phyloP scores from a whole-genome alignment of 768 basidiomycete genomes.

The Sutorius australiensis region DNA sequence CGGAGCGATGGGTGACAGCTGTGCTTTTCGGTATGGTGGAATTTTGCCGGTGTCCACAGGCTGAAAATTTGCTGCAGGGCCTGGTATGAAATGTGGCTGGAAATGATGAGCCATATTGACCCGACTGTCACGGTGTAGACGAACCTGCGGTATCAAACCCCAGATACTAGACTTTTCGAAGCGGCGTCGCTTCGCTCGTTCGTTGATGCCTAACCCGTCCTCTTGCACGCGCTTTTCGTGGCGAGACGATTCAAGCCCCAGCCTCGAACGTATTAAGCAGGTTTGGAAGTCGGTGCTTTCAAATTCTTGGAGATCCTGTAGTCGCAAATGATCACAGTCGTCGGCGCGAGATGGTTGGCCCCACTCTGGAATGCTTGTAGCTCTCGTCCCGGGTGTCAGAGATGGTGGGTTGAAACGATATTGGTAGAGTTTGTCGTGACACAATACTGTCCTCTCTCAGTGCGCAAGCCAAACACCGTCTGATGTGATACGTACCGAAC shows the following conservation, averaged over 20 bases:
- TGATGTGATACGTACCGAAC: slow-evolving; percentile 22
- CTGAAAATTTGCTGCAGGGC: slow-evolving; percentile 12
- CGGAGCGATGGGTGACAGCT: slow-evolving; percentile 36
- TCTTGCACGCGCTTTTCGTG: slow-evolving; percentile 11
- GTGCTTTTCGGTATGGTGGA: slow-evolving; percentile 34
- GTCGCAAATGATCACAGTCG: slow-evolving; percentile 35
- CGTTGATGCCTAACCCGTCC: neutral
- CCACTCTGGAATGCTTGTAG: slow-evolving; percentile 36
- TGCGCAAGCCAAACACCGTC: neutral
- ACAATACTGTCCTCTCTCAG: slow-evolving; percentile 20
- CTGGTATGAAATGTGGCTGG: slow-evolving; percentile 25
- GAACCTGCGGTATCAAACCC: slow-evolving; percentile 44
- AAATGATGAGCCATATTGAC: slow-evolving; percentile 11
- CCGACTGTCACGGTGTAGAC: slow-evolving; percentile 10
- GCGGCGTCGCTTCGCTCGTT: slow-evolving; percentile 32
- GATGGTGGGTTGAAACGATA: slow-evolving; percentile 22
- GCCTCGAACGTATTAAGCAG: neutral
- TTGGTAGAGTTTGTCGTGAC: slow-evolving; percentile 18
- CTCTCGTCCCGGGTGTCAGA: neutral
- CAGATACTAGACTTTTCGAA: slow-evolving; percentile 36
- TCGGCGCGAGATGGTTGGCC: slow-evolving; percentile 26
- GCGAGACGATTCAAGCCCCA: neutral
- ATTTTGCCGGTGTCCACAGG: slow-evolving; percentile 21
- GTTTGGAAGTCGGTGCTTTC: slow-evolving; percentile 31
- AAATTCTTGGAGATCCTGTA: slow-evolving; percentile 45